Conservation (phyloP, 495 filamentous ascomycete genomes). For the Penicillium taxi region DNA sequence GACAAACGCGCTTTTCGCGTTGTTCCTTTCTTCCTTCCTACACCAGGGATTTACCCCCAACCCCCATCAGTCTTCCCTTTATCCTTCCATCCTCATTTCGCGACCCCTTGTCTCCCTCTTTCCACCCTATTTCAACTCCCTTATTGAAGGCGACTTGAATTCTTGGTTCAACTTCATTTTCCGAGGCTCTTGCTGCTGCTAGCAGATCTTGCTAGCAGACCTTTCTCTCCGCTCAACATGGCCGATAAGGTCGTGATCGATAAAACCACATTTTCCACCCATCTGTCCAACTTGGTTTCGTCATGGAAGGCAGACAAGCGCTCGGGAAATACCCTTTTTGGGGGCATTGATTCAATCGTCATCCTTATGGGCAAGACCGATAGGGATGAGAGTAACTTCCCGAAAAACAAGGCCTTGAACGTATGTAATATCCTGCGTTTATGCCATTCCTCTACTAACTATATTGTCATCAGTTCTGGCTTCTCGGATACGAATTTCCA, state of each 20-base stretch:
- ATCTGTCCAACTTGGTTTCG: slow-evolving; percentile 72
- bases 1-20: slow-evolving; percentile 30
- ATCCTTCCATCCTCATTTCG: slow-evolving; percentile 3
- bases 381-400: slow-evolving; percentile 62
- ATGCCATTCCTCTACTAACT: background rate
- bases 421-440: slow-evolving; percentile 44
- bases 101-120: slow-evolving; percentile 3
- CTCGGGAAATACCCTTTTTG: slow-evolving; percentile 64
- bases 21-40: slow-evolving; percentile 7
- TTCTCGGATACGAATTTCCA: slow-evolving; percentile 97
- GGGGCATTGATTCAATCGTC: slow-evolving; percentile 74
- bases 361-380: slow-evolving; percentile 92
- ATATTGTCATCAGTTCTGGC: slow-evolving; percentile 69
- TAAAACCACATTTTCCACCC: slow-evolving; percentile 82
- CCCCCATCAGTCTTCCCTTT: background rate
- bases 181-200: slow-evolving; percentile 9
- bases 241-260: slow-evolving; percentile 80
- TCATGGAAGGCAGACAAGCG: slow-evolving; percentile 96
- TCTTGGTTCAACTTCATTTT: background rate
- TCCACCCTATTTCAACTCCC: background rate
- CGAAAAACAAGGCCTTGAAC: slow-evolving; percentile 93
- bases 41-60: slow-evolving; percentile 3
- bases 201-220: slow-evolving; percentile 14
- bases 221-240: slow-evolving; percentile 31
- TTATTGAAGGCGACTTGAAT: too few species aligned